Conservation (phyloP, 2,329 filamentous ascomycete genomes). For the Beauveria pseudobassiana region DNA sequence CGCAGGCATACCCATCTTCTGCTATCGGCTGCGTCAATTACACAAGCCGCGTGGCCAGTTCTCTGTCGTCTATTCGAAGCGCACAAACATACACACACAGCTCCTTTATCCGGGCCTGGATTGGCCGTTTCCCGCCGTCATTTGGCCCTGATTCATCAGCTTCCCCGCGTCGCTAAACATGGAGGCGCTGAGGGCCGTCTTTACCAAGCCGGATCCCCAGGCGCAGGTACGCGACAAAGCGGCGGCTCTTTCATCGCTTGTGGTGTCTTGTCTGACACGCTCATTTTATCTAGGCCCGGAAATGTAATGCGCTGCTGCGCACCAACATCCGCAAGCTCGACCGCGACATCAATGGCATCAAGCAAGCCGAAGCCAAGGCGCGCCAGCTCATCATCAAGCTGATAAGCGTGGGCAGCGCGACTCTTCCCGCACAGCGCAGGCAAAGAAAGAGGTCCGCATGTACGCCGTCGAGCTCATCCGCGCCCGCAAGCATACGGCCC, state of each 20-base stretch:
- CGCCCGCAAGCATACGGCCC: constrained; percentile 64
- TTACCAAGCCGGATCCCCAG: constrained; percentile 88
- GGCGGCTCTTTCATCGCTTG: not conserved
- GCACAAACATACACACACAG: not conserved
- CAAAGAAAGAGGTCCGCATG: constrained; percentile 72
- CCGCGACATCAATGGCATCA: constrained; percentile 77
- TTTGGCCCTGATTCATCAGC: constrained; percentile 2
- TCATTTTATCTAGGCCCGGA: constrained; percentile 60
- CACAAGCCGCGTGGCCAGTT: not conserved
- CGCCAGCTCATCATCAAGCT: constrained; percentile 78
- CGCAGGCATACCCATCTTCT: not conserved
- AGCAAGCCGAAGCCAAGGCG: constrained; percentile 73
- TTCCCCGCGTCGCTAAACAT: constrained; percentile 41
- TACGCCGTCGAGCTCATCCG: constrained; percentile 85
- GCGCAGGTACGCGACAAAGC: constrained; percentile 60
- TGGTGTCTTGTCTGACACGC: not conserved
- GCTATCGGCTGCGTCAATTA: constrained; percentile 2
- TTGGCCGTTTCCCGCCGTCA: not conserved
- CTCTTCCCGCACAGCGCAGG: constrained; percentile 70
- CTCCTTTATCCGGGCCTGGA: not conserved
- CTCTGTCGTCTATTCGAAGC: not conserved
- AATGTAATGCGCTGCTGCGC: constrained; percentile 88
- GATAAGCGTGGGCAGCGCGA: constrained; percentile 75
- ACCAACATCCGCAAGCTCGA: constrained; percentile 89
- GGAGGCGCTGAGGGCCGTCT: constrained; percentile 80